Evolutionary conservation across 805 yeast genomes (phyloP), one percentile per base, ranked within the genome.

Genomic region (Saccharomyces mikatae): DNA sequence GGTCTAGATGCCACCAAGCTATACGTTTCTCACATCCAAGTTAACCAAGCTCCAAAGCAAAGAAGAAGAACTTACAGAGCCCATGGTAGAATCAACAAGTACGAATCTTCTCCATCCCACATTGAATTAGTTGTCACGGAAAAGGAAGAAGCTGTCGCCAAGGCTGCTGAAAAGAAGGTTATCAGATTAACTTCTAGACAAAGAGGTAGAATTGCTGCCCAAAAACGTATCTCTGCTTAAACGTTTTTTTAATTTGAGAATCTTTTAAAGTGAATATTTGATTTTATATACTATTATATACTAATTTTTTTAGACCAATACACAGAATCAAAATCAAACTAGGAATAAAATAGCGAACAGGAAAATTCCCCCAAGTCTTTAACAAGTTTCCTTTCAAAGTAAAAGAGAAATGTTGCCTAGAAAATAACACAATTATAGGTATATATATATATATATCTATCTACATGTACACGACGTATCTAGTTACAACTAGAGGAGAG

Each of bases 41-140:
- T 92, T 74, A 94, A 94, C 96, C 96, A 90, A 79, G 99, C 99
- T 73, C 99, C 99, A 81, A 90, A 90, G 82, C 96, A 89, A 83
- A 94, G 98, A 86, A 92, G 99, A 84, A 90, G 99, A 83, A 94
- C 99, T 74, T 94, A 82, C 96, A 91, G 99, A 87, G 99, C 99
- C 72, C 98, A 92, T 87, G 99, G 99, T 88, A 94, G 99, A 87
- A 89, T 90, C 77, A 94, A 92, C 82, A 96, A 97, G 72, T 94
- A 90, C 94, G 95, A 90, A 83, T 89, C 98, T 60, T 82, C 91
- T 72, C 99, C 99, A 76, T 91, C 95, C 73, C 99, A 94, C 88
- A 92, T 94, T 77, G 99, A 94, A 84, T 82, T 94, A 74, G 85
- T 89, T 74, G 82, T 94, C 71, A 87, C 97, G 73, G 99, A 94